A percentile compares a stretch with the other conserved stretches of the same genome.
Conservation (phyloP, 805 yeast genomes). For the Hanseniaspora lindneri region DNA sequence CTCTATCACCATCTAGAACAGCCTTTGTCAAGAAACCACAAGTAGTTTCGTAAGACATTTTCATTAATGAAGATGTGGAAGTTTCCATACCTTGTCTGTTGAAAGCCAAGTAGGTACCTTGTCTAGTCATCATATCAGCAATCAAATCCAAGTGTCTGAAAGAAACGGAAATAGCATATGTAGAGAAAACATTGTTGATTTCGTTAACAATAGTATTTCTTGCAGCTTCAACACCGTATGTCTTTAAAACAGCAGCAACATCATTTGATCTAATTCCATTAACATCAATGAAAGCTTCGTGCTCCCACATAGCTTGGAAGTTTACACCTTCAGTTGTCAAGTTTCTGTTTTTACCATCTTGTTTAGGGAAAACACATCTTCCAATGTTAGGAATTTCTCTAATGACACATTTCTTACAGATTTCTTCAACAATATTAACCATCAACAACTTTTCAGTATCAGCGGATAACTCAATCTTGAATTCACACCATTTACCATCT, state of each 20-base stretch:
- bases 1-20: conserved; percentile 82
- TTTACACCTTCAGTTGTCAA: conserved; percentile 97
- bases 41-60: conserved; percentile 98
- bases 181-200: conserved; percentile 88
- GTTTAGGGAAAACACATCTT: conserved; percentile 77
- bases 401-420: conserved; percentile 81
- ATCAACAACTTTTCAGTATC: conserved; percentile 84
- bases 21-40: conserved; percentile 95
- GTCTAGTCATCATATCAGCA: conserved; percentile 99
- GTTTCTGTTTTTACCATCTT: conserved; percentile 50
- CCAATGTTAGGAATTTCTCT: conserved; percentile 87
- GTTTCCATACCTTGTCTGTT: conserved; percentile 97
- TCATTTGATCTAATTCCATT: conserved; percentile 86
- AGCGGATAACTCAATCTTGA: conserved; percentile 69
- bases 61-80: conserved; percentile 89
- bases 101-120: conserved; percentile 91
- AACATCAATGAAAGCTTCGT: conserved; percentile 82
- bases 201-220: conserved; percentile 94
- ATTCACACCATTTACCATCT: conserved; percentile 84
- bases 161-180: conserved; percentile 89
- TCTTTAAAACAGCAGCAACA: conserved; percentile 73
- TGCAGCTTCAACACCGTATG: conserved; percentile 98
- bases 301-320: conserved; percentile 96
- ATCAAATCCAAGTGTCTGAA: conserved; percentile 89
- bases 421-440: conserved; percentile 91